Evolutionary conservation across 352 stramenopile genomes (phyloP).

Genomic region (Pythium coloratum): DNA sequence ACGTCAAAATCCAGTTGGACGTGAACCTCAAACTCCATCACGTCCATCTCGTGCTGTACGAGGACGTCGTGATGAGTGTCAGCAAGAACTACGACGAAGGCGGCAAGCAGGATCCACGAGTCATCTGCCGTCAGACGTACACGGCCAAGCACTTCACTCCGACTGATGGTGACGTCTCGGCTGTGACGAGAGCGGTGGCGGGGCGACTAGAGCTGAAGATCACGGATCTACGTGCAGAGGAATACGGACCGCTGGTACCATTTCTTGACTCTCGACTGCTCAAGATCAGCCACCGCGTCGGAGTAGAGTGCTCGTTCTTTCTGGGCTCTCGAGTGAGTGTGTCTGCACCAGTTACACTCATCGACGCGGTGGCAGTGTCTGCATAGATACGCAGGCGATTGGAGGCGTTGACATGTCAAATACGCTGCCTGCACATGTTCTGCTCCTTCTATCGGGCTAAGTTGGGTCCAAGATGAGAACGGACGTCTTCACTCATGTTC

Average conservation of each 20-base stretch:
- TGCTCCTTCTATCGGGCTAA: too few species aligned
- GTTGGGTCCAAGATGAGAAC: too few species aligned
- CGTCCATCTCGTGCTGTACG: constrained; percentile 9
- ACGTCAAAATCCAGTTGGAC: not conserved
- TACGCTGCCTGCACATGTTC: too few species aligned
- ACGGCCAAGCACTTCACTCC: not conserved
- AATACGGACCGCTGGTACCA: not conserved
- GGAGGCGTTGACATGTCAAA: too few species aligned
- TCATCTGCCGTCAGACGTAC: constrained; percentile 6
- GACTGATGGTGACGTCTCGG: not conserved
- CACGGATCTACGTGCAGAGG: not conserved
- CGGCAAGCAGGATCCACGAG: not conserved
- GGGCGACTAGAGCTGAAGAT: constrained; percentile 4
- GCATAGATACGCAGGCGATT: too few species aligned
- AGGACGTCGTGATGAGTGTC: constrained; percentile 8
- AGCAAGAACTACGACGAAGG: constrained; percentile 2
- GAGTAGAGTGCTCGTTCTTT: constrained; percentile 12
- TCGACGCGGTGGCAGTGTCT: too few species aligned
- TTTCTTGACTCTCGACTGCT: not conserved
- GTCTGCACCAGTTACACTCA: not conserved
- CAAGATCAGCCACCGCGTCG: constrained; percentile 5
- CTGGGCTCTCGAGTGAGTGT: not conserved
- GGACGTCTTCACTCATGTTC: too few species aligned
- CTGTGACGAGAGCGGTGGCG: not conserved
- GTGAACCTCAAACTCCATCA: constrained; percentile 7